Percentiles rank a stretch among this genome's conserved stretches.
These are phyloP conservation scores for Penicillium samsonianum DNA, from an alignment of 495 filamentous ascomycete genomes.

Conservation along the genomic window DNA sequence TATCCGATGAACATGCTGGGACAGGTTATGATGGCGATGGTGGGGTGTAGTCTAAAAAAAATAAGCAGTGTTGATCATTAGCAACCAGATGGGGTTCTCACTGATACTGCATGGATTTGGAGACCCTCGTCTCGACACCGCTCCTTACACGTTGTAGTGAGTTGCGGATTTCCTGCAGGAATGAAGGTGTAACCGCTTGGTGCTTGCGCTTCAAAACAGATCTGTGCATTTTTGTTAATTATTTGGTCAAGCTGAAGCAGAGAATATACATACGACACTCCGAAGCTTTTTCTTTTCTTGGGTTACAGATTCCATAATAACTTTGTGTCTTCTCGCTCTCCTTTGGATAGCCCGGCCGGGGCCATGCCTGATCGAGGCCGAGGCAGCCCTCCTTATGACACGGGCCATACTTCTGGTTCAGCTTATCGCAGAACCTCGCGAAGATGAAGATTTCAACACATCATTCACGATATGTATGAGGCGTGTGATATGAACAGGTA, in stretches of 20 bases:
- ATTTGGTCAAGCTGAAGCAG: slow-evolving; percentile 7
- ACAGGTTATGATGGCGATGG: slow-evolving; percentile 51
- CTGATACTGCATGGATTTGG: slow-evolving; percentile 78
- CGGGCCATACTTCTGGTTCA: slow-evolving; percentile 37
- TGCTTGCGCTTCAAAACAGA: slow-evolving; percentile 53
- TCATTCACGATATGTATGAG: slow-evolving; percentile 3
- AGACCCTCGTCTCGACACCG: slow-evolving; percentile 65
- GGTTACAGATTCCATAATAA: slow-evolving; percentile 58
- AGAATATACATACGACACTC: slow-evolving; percentile 51
- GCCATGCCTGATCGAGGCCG: slow-evolving; percentile 36
- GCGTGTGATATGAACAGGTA: background rate
- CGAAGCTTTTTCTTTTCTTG: slow-evolving; percentile 62
- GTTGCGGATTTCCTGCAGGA: slow-evolving; percentile 72
- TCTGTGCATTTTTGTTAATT: slow-evolving; percentile 37
- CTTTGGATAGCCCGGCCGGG: slow-evolving; percentile 35
- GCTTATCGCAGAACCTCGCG: slow-evolving; percentile 19
- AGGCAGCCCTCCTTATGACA: slow-evolving; percentile 37
- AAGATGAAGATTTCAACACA: slow-evolving; percentile 3
- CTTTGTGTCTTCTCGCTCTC: slow-evolving; percentile 55
- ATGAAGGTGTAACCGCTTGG: slow-evolving; percentile 84
- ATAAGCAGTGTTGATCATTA: slow-evolving; percentile 17
- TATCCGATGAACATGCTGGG: slow-evolving; percentile 70
- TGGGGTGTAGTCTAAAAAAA: slow-evolving; percentile 46
- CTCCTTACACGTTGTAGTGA: slow-evolving; percentile 80
- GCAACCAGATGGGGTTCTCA: slow-evolving; percentile 35